Evolutionary conservation across 192 early-diverging fungal genomes (phyloP), one percentile per base, ranked within the genome.

Genomic region (Linderina pennispora): DNA sequence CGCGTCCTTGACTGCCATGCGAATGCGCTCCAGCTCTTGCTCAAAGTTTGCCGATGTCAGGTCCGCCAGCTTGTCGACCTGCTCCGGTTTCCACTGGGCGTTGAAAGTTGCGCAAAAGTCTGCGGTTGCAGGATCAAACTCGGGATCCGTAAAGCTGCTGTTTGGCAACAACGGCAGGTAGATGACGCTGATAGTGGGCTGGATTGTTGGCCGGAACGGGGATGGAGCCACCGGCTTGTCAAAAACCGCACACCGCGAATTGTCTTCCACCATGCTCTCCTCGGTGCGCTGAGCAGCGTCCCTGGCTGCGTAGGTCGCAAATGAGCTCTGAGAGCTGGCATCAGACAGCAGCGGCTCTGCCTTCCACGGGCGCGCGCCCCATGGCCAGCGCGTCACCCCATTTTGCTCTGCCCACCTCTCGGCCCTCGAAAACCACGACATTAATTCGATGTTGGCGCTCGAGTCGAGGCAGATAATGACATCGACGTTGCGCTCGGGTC

Each of bases 391-490:
- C 8, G 77, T 55, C n/a, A 83, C 74, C 5, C 77, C 77, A 40
- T 79, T 58, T 3, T 78, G 53, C 28, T 71, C 66, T 0, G 78
- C 81, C 59, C 80, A 87, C 20, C 72, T 60, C 43, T 85, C 82
- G 32, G 78, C 69, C 23, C 76, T 65, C 23, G 76, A 80, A 56
- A 88, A 84, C 66, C 81, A 82, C 10, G 79, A 76, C 22, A 79
- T 77, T 18, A 65, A 69, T 24, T 85, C 80, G 24, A 87, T 85
- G 41, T 85, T 80, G 7, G 79, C 83, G 50, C 82, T 84, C 20
- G 80, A 63, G 58, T 91, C 89, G 21, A 91, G 70, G 14, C 80
- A 80, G 15, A 91, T 41, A 8, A 88, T 75, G 22, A 87, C 66
- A 59, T 91, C 89, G 2, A 88, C 78, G 15, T 71, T 45, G 8